A percentile compares a stretch with the other conserved stretches of the same genome.
Evolutionary conservation across 352 stramenopile species (phyloP).

Genomic region (Phytophthora palmivora): DNA sequence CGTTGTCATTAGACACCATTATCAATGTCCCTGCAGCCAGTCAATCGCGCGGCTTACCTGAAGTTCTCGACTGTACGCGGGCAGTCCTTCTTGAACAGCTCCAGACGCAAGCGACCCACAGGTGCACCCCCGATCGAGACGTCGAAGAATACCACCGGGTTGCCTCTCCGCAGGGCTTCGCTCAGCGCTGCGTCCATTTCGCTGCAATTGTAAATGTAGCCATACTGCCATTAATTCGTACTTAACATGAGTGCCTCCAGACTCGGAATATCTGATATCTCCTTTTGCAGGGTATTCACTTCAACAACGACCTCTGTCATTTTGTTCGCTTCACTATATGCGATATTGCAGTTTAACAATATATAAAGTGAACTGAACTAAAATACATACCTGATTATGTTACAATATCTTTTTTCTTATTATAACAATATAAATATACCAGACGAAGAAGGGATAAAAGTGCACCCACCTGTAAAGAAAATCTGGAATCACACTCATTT

Average conservation of each 20-base stretch:
- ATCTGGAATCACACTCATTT: too few species aligned
- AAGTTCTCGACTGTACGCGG: constrained; percentile 98
- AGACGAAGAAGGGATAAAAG: neutral
- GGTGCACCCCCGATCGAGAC: constrained; percentile 89
- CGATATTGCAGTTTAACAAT: neutral
- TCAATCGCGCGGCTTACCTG: constrained; percentile 36
- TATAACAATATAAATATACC: neutral
- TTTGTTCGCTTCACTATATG: too few species aligned
- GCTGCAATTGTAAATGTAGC: too few species aligned
- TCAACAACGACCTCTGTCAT: constrained; percentile 11
- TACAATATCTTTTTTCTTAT: too few species aligned
- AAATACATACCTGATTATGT: too few species aligned
- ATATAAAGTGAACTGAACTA: too few species aligned
- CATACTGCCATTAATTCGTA: too few species aligned
- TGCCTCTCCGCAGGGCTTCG: constrained; percentile 93
- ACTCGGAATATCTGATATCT: constrained; percentile 5
- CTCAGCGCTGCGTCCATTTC: constrained; percentile 88
- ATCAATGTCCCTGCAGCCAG: constrained; percentile 6
- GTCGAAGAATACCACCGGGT: constrained; percentile 97
- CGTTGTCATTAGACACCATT: constrained; percentile 21
- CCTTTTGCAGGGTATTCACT: constrained; percentile 21
- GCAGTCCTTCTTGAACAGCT: constrained; percentile 97
- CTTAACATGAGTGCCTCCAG: too few species aligned
- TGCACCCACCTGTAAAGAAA: neutral
- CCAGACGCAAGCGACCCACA: constrained; percentile 93